A percentile compares a stretch with the other conserved stretches of the same genome.
Conservation (phyloP, 169 alveolate genomes). For the Plasmodium reichenowi region DNA sequence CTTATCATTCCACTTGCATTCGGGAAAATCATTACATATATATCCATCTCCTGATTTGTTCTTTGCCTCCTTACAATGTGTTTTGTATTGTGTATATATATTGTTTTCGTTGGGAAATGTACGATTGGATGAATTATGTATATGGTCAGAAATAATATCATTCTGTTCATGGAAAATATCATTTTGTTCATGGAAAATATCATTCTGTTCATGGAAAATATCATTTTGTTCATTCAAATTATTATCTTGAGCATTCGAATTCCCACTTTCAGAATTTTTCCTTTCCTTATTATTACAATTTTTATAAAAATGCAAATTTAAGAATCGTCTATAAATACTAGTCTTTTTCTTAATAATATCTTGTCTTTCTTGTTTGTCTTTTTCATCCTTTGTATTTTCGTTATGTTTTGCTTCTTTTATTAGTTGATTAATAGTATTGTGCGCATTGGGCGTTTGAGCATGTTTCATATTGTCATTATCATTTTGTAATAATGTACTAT, state of each 20-base stretch:
- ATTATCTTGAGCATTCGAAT: neutral
- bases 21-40: no score
- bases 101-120: no score
- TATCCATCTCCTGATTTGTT: no score
- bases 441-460: neutral
- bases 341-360: conserved; percentile 1
- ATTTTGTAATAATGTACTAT: neutral
- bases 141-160: no score
- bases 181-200: no score
- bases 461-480: neutral
- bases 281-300: conserved; percentile 2
- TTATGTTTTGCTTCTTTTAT: neutral
- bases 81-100: no score
- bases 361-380: neutral
- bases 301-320: conserved; percentile 30
- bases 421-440: neutral
- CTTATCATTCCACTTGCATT: no score
- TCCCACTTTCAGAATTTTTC: neutral
- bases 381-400: neutral
- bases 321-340: conserved; percentile 36
- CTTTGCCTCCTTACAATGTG: no score
- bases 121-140: no score
- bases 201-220: no score
- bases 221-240: no score
- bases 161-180: no score